Base-by-base conservation (phyloP, 192 early-diverging fungal species). In the Mortierella hygrophila region DNA sequence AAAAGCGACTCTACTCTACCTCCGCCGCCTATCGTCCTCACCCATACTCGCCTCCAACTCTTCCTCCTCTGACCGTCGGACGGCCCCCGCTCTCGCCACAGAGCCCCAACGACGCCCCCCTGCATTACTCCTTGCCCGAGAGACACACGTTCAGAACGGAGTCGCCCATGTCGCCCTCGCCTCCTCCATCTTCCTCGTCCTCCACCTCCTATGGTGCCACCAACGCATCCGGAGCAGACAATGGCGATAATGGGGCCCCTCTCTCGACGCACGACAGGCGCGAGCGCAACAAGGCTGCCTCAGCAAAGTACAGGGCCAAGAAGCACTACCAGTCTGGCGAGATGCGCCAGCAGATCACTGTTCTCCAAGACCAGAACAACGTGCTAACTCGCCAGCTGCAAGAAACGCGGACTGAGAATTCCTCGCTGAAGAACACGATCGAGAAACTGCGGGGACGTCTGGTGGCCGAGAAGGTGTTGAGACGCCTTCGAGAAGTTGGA, bases 301-400 rank as follows among this genome's bases (percentile, higher is more conserved):
- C 91, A 4, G 92, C 92, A 1, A 93, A 93, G 70, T 93, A 93
- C 69, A 79, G 92, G 26, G 89, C 90, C 75, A 93, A 93, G 76
- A 93, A 93, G 72, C 91, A 93, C 57, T 78, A 88, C 41, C 90
- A 92, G 70, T 91, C 91, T 49, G 82, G 88, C 35, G 92, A 93
- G 80, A 93, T 93, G 92, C 76, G 87, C 20, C 35, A 77, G 10
- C 88, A 87, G 78, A 93, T 93, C 68, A 80, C 82, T 0, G 42
- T 49, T 10, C 76, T 88, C 9, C 79, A 79, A 9, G 80, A 84
- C 1, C 88, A 93, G 71, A 91, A 91, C 76, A 87, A 86, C 37
- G 73, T 91, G 4, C 49, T 93, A 15, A 72, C 78, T 11, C 68
- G 91, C 9, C 91, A 92, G 73, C 32, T 93, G 18, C 80, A 90